Base-by-base conservation (phyloP, 345 rosid genomes). In the Arabidopsis arenosa region DNA sequence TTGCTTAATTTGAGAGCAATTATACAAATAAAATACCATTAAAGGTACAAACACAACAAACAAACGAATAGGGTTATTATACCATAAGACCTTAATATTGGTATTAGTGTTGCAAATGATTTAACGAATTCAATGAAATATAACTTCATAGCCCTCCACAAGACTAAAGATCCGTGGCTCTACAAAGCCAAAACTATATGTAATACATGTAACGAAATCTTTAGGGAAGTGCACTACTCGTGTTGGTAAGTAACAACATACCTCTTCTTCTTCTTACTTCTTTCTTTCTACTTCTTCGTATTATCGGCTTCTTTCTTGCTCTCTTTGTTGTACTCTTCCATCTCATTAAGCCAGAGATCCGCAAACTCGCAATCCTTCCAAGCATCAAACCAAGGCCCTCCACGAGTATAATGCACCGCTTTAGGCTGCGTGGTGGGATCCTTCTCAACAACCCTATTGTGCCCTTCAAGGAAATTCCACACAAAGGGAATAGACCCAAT, bases 381-480 rank as follows among this genome's bases (percentile, higher is more conserved):
- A 41, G 92, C 90, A 63, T 95, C 97, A 58, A 95, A 90, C 99
- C 99, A 95, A 0, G 97, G 99, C 7, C 99, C 99, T 49, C 98
- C 99, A 0, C 97, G 92, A 62, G 99, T 92, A 65, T 86, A 95
- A 77, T 95, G 99, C 48, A 95, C 78, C 0, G 97, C 99, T 56
- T 89, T 95, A 2, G 99, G 97, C 59, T 62, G 72, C 0, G 94
- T 88, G 3, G 79, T 63, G 2, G 89, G 73, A 70, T 95, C 94
- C 2, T 83, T 83, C 71, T 90, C 85, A 48, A 86, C 85, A 59
- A 83, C 86, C 85, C 62, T 85, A 80, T 95, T 95, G 62, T 95
- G 99, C 0, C 99, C 99, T 83, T 92, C 99, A 1, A 95, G 98
- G 30, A 92, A 95, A 72, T 95, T 95, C 99, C 99, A 95, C 0